A percentile compares a stretch with the other conserved stretches of the same genome.
Conservation (phyloP, 768 basidiomycete genomes). For the Rhodotorula taiwanensis region DNA sequence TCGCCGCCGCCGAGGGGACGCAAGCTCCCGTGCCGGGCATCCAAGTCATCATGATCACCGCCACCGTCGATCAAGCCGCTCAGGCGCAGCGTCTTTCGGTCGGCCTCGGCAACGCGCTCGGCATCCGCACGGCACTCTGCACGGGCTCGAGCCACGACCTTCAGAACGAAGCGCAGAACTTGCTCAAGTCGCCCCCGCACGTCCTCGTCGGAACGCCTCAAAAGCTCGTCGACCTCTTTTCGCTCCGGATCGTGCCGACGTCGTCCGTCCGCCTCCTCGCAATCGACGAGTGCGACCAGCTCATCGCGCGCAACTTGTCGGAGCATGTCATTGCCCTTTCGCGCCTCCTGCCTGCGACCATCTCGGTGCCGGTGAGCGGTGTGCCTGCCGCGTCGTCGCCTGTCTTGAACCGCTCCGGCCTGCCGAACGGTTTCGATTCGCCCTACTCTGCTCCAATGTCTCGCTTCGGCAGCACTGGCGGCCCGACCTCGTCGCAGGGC, state of each 20-base stretch:
- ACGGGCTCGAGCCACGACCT: conserved; percentile 49
- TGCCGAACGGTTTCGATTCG: conserved; percentile 40
- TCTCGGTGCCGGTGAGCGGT: conserved; percentile 53
- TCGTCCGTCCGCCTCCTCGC: conserved; percentile 82
- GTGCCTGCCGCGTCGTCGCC: conserved; percentile 37
- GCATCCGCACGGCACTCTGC: conserved; percentile 81
- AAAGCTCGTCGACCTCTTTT: conserved; percentile 86
- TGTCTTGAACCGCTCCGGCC: conserved; percentile 38
- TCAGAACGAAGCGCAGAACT: conserved; percentile 61
- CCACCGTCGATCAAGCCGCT: conserved; percentile 96
- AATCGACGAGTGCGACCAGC: conserved; percentile 93
- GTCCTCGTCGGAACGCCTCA: conserved; percentile 96
- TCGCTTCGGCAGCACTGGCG: conserved; percentile 37
- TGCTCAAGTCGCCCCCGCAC: conserved; percentile 80
- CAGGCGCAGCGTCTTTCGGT: conserved; percentile 94
- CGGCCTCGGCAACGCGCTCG: conserved; percentile 86
- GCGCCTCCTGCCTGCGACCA: conserved; percentile 75
- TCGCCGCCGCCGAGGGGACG: conserved; percentile 28
- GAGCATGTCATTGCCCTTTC: conserved; percentile 92
- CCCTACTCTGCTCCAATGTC: conserved; percentile 42
- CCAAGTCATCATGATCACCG: conserved; percentile 86
- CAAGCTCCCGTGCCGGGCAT: conserved; percentile 60
- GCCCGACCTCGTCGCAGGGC: conserved; percentile 22
- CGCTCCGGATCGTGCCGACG: conserved; percentile 41
- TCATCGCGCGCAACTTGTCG: conserved; percentile 93